A percentile compares a stretch with the other conserved stretches of the same genome.
Conservation (phyloP, 345 rosid genomes). For the Clarkia xantiana region DNA sequence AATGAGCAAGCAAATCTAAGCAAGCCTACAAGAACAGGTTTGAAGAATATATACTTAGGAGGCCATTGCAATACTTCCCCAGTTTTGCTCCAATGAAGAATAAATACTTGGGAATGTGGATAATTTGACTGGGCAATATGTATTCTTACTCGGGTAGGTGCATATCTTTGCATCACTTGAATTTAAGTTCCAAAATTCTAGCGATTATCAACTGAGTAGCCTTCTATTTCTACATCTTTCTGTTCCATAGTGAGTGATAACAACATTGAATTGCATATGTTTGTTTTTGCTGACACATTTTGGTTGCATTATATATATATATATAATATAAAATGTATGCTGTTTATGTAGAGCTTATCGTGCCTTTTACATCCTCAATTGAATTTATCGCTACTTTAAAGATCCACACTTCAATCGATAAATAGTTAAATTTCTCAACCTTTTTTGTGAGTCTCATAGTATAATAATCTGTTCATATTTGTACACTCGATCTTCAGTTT, state of each 20-base stretch:
- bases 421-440: slow-evolving; percentile 21
- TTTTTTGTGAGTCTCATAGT: background rate
- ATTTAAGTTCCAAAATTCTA: background rate
- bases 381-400: slow-evolving; percentile 26
- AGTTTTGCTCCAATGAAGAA: slow-evolving; percentile 35
- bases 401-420: slow-evolving; percentile 17
- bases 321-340: background rate
- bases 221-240: background rate
- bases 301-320: too few relatives aligned
- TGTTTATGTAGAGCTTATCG: slow-evolving; percentile 23
- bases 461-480: background rate
- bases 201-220: background rate
- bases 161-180: background rate
- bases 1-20: too few relatives aligned
- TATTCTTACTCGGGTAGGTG: slow-evolving; percentile 41
- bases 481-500: too few relatives aligned
- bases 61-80: slow-evolving; percentile 46
- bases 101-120: slow-evolving; percentile 39
- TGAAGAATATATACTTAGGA: slow-evolving; percentile 37
- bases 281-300: background rate
- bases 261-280: too few relatives aligned
- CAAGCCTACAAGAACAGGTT: too few relatives aligned
- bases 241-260: too few relatives aligned
- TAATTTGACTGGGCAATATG: slow-evolving; percentile 33
- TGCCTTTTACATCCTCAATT: slow-evolving; percentile 32